Conservation (phyloP, 345 rosid species). For the Eucalyptus brandiana region DNA sequence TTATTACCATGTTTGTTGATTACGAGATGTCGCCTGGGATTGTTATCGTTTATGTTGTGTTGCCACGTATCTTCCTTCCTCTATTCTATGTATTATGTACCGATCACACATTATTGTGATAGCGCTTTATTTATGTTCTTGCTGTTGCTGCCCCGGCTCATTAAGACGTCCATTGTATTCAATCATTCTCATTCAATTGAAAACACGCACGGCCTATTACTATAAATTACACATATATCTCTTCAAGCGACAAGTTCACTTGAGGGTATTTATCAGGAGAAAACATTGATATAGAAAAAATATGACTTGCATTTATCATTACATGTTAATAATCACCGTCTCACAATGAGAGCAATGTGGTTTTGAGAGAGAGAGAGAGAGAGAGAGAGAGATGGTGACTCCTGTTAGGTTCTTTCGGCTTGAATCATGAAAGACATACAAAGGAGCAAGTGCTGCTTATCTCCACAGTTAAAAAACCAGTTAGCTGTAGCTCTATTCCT, state of each 20-base stretch:
- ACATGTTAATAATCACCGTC: not conserved
- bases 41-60: not conserved
- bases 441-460: not conserved
- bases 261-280: not conserved
- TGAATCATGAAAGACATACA: not conserved
- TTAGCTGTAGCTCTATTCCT: not conserved
- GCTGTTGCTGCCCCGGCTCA: not conserved
- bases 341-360: not conserved
- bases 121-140: not conserved
- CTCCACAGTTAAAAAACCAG: not conserved
- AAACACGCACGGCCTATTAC: not conserved
- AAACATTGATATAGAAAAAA: not conserved
- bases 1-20: not conserved
- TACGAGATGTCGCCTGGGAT: not conserved
- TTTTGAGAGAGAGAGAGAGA: no score
- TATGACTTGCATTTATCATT: not conserved
- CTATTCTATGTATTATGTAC: not conserved
- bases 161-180: not conserved
- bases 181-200: not conserved
- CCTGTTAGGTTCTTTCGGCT: not conserved
- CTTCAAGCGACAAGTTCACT: not conserved
- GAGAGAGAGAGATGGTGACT: not conserved
- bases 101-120: not conserved
- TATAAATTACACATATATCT: not conserved
- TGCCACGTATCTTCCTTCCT: not conserved